phyloP scores from a whole-genome alignment of 2,329 filamentous ascomycete genomes.

The Teratosphaeria viscida region DNA sequence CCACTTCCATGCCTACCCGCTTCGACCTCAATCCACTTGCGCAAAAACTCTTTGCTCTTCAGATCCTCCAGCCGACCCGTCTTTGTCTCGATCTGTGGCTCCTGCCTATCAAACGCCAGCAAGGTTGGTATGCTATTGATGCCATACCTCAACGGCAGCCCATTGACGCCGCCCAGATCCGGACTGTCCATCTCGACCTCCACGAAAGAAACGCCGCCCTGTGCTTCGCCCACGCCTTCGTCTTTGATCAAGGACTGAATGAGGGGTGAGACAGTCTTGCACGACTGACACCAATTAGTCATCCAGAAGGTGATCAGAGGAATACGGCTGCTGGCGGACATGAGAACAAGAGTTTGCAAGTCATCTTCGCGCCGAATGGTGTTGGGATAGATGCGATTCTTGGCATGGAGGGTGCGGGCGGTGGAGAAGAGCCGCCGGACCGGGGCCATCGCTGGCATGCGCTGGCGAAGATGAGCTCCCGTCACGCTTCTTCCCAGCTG shows the following conservation, averaged over 20 bases:
- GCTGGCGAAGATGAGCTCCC: neutral
- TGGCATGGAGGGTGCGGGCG: slow-evolving; percentile 7
- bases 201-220: slow-evolving; percentile 37
- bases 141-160: slow-evolving; percentile 32
- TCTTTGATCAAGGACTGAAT: slow-evolving; percentile 33
- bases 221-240: slow-evolving; percentile 33
- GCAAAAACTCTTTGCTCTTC: slow-evolving; percentile 34
- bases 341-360: slow-evolving; percentile 37
- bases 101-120: slow-evolving; percentile 39
- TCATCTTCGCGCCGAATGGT: slow-evolving; percentile 39
- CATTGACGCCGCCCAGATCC: slow-evolving; percentile 28
- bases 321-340: slow-evolving; percentile 34
- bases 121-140: slow-evolving; percentile 40
- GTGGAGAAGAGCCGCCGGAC: slow-evolving; percentile 3
- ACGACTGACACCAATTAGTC: slow-evolving; percentile 38
- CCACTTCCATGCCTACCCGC: slow-evolving; percentile 36
- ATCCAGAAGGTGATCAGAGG: slow-evolving; percentile 42
- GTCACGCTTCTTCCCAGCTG: neutral
- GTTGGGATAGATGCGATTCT: slow-evolving; percentile 26
- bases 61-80: slow-evolving; percentile 35
- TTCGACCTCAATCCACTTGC: slow-evolving; percentile 38
- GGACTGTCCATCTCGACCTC: slow-evolving; percentile 40
- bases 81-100: slow-evolving; percentile 39
- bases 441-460: neutral
- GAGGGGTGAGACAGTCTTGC: slow-evolving; percentile 33